Evolutionary conservation across 2,329 filamentous ascomycete genomes (phyloP), one percentile per base, ranked within the genome.

Genomic region (Claviceps sorghi): DNA sequence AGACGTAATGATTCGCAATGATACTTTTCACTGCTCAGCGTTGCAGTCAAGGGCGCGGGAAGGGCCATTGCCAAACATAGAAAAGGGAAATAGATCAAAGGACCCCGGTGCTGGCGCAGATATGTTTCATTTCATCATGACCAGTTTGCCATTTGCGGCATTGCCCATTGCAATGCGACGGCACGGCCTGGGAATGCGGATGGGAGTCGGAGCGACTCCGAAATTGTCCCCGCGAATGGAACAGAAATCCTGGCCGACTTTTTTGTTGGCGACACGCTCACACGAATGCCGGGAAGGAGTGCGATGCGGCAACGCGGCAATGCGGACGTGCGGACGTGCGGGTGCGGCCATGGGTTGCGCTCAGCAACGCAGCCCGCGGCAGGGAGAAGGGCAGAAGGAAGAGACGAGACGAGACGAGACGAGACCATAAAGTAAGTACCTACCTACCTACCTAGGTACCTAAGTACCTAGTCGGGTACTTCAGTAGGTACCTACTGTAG

Each of bases 81-180:
- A 30, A 11, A 1, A 15, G n/a, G 17, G 34, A 13, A 21, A n/a
- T n/a, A n/a, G n/a, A n/a, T n/a, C n/a, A n/a, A n/a, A n/a, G n/a
- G n/a, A n/a, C n/a, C n/a, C n/a, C n/a, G n/a, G n/a, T n/a, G n/a
- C n/a, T n/a, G n/a, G n/a, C n/a, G n/a, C n/a, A n/a, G n/a, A n/a
- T n/a, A n/a, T n/a, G n/a, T n/a, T n/a, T n/a, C n/a, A n/a, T n/a
- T n/a, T 19, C 15, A 46, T 32, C 6, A 32, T 32, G 26, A 46
- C 26, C 30, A 42, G 48, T 48, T 48, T 13, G 45, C 49, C n/a
- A n/a, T n/a, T n/a, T n/a, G n/a, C n/a, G n/a, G n/a, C 13, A 42
- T 40, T 53, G 40, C 49, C 45, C 7, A 42, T 22, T 51, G 49
- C 44, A 47, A 51, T 49, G 17, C 41, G 52, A 51, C 21, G 45